Evolutionary conservation across 139 green algal species (phyloP).

Genomic region (Chlorella sp.): DNA sequence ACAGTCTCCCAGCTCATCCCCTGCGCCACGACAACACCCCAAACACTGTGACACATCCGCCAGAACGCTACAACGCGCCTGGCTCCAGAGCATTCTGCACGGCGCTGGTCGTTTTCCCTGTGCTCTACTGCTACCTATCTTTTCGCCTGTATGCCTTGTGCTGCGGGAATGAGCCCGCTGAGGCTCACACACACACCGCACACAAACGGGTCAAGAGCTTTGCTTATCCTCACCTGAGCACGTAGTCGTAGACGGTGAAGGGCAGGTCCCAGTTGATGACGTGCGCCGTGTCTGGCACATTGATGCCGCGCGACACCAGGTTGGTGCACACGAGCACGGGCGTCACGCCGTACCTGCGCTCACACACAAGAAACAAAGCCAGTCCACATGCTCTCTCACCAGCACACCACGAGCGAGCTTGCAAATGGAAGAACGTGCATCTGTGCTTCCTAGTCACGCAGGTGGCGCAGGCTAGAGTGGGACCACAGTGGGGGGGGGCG

Average conservation of each 20-base stretch:
- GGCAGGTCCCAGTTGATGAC: slow-evolving; percentile 85
- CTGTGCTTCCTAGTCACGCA: too few relatives aligned
- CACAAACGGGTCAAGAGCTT: not conserved
- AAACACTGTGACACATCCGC: not conserved
- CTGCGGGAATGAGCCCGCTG: not conserved
- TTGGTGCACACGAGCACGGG: slow-evolving; percentile 81
- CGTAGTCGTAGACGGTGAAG: slow-evolving; percentile 30
- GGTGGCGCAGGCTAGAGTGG: too few relatives aligned
- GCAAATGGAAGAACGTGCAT: too few relatives aligned
- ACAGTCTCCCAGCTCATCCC: not conserved
- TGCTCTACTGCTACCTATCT: not conserved
- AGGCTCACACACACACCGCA: not conserved
- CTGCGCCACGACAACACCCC: not conserved
- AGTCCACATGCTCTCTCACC: too few relatives aligned
- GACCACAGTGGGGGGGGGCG: too few relatives aligned
- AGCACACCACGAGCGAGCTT: too few relatives aligned
- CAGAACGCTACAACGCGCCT: not conserved
- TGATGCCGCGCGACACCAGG: slow-evolving; percentile 72
- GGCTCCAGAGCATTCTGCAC: not conserved
- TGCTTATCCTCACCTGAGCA: slow-evolving; percentile 9
- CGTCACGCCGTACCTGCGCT: slow-evolving; percentile 57
- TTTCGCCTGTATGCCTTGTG: too few relatives aligned
- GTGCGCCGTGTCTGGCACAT: slow-evolving; percentile 76
- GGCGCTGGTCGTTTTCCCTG: not conserved
- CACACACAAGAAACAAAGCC: too few relatives aligned